phyloP scores from a whole-genome alignment of 768 basidiomycete genomes.

The Lactarius sanguifluus region DNA sequence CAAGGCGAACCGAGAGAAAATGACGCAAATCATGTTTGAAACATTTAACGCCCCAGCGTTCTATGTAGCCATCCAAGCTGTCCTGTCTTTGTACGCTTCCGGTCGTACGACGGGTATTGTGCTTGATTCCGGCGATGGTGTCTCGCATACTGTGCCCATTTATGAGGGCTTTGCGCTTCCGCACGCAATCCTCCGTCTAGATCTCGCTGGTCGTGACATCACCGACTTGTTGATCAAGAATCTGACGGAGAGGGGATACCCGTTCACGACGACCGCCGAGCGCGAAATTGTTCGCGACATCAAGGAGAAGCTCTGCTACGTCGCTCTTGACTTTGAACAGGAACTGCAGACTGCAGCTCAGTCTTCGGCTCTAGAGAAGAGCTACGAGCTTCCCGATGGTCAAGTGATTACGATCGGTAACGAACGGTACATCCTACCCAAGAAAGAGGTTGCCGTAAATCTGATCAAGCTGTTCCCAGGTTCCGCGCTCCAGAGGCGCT shows the following conservation, averaged over 20 bases:
- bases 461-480: slow-evolving; percentile 31
- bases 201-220: slow-evolving; percentile 89
- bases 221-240: slow-evolving; percentile 84
- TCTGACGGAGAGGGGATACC: slow-evolving; percentile 87
- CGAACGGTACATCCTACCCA: slow-evolving; percentile 45
- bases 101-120: slow-evolving; percentile 95
- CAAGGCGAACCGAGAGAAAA: slow-evolving; percentile 71
- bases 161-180: slow-evolving; percentile 93
- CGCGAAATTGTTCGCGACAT: slow-evolving; percentile 94
- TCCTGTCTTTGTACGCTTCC: slow-evolving; percentile 81
- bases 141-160: slow-evolving; percentile 93
- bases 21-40: slow-evolving; percentile 80
- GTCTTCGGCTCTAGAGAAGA: slow-evolving; percentile 87
- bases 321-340: slow-evolving; percentile 92
- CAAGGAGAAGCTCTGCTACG: slow-evolving; percentile 92
- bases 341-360: slow-evolving; percentile 89
- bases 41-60: slow-evolving; percentile 75
- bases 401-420: slow-evolving; percentile 88
- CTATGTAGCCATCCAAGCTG: slow-evolving; percentile 73
- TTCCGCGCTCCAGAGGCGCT: slow-evolving; percentile 59
- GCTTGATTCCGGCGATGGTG: slow-evolving; percentile 94
- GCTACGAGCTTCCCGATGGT: slow-evolving; percentile 88
- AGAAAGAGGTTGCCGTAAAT: background rate
- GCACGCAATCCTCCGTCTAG: slow-evolving; percentile 90
- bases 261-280: slow-evolving; percentile 92